Conservation (phyloP, 1,139 yeast species). For the Trichomonascaceae sp. region DNA sequence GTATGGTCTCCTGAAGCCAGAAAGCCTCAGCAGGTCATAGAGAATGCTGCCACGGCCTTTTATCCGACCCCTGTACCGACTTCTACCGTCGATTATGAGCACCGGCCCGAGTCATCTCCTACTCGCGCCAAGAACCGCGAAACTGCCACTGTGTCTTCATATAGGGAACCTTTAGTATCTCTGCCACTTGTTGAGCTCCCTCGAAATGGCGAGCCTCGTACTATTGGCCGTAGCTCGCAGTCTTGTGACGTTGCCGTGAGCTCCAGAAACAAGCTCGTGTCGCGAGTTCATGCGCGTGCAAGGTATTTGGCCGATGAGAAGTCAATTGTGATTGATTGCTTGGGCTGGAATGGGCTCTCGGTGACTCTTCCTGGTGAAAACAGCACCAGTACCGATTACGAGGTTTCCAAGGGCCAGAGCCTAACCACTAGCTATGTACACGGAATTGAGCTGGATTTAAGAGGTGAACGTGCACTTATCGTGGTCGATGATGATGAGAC, state of each 20-base stretch:
- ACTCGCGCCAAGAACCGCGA: slow-evolving; percentile 9
- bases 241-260: slow-evolving; percentile 53
- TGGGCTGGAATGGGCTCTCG: slow-evolving; percentile 67
- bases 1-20: slow-evolving; percentile 10
- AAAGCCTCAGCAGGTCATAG: slow-evolving; percentile 3
- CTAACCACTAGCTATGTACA: slow-evolving; percentile 49
- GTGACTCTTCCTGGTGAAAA: slow-evolving; percentile 46
- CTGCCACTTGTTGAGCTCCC: slow-evolving; percentile 31
- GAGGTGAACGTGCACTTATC: slow-evolving; percentile 52
- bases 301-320: slow-evolving; percentile 26
- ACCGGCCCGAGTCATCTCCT: slow-evolving; percentile 19
- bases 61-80: slow-evolving; percentile 30
- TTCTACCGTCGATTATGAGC: slow-evolving; percentile 17
- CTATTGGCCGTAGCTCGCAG: slow-evolving; percentile 62
- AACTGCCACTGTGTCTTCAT: slow-evolving; percentile 10
- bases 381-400: slow-evolving; percentile 33
- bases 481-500: slow-evolving; percentile 43
- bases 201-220: slow-evolving; percentile 29
- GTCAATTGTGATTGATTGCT: slow-evolving; percentile 43
- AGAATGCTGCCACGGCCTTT: slow-evolving; percentile 9
- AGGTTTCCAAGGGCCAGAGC: slow-evolving; percentile 42
- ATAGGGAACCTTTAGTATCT: slow-evolving; percentile 29
- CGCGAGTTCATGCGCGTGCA: slow-evolving; percentile 57
- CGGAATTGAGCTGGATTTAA: slow-evolving; percentile 56
- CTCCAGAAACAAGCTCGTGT: slow-evolving; percentile 53